Conservation (phyloP, 2,329 filamentous ascomycete genomes). For the Cordyceps fumosorosea region DNA sequence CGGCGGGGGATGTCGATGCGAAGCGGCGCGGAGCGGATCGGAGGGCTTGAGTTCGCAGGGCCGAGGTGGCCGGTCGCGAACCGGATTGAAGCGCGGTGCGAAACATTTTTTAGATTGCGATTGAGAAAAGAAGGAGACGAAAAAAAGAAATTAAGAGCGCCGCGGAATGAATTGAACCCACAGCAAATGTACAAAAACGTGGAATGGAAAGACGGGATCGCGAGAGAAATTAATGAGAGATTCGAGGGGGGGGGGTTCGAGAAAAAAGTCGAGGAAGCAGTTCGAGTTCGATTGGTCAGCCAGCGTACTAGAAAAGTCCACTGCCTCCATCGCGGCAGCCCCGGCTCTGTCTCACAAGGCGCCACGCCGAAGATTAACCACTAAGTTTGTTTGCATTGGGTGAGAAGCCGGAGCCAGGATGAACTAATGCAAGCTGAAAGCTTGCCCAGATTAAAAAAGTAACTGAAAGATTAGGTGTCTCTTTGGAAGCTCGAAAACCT, state of each 20-base stretch:
- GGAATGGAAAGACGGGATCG: background rate
- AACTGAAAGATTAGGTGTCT: background rate
- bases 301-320: slow-evolving; percentile 3
- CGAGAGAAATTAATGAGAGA: background rate
- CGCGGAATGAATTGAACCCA: background rate
- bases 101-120: slow-evolving; percentile 36
- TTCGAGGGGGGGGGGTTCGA: background rate
- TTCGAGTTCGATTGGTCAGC: slow-evolving; percentile 10
- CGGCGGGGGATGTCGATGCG: slow-evolving; percentile 44
- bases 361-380: slow-evolving; percentile 10
- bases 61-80: slow-evolving; percentile 37
- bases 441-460: background rate
- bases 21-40: slow-evolving; percentile 41
- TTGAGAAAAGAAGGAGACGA: slow-evolving; percentile 13
- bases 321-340: background rate
- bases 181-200: background rate
- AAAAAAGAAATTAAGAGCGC: background rate
- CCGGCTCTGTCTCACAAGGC: background rate
- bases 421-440: slow-evolving; percentile 5
- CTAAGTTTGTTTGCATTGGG: background rate
- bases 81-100: slow-evolving; percentile 44
- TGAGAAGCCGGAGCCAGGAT: background rate
- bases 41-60: slow-evolving; percentile 33
- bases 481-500: background rate
- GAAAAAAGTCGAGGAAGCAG: slow-evolving; percentile 2